Evolutionary conservation across 2,329 filamentous ascomycete species (phyloP).

Genomic region (Apiospora aurea): DNA sequence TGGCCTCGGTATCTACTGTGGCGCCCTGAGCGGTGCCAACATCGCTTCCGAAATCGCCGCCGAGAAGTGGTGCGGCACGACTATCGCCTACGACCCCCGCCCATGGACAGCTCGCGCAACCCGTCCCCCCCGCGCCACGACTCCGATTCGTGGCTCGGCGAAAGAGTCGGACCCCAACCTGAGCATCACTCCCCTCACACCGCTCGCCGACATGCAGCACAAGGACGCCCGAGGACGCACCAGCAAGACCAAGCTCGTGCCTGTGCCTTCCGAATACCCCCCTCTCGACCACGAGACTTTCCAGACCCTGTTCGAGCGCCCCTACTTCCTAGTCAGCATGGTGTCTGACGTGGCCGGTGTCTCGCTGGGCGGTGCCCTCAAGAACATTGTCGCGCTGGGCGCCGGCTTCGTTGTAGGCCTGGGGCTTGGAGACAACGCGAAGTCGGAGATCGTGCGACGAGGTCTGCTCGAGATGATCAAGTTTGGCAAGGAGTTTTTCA

Average conservation of each 20-base stretch:
- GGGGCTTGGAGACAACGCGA: constrained; percentile 98
- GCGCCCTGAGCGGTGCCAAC: constrained; percentile 93
- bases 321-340: constrained; percentile 96
- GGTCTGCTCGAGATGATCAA: constrained; percentile 96
- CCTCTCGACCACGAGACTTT: constrained; percentile 85
- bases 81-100: constrained; percentile 95
- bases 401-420: constrained; percentile 95
- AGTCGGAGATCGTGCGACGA: constrained; percentile 97
- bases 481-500: constrained; percentile 94
- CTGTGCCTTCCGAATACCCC: constrained; percentile 83
- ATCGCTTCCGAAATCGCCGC: constrained; percentile 93
- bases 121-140: constrained; percentile 60
- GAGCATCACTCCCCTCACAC: constrained; percentile 58
- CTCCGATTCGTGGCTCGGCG: constrained; percentile 56
- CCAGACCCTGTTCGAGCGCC: constrained; percentile 88
- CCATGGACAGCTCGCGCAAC: constrained; percentile 79
- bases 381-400: constrained; percentile 95
- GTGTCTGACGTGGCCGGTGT: constrained; percentile 96
- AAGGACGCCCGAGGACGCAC: constrained; percentile 72
- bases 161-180: constrained; percentile 56
- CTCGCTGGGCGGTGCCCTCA: constrained; percentile 90
- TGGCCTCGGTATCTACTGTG: constrained; percentile 93
- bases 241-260: constrained; percentile 73
- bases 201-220: constrained; percentile 65
- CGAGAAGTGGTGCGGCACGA: constrained; percentile 98